Percentiles rank a stretch among this genome's conserved stretches.
phyloP scores from a whole-genome alignment of 2,329 filamentous ascomycete species.

The Alternaria sp. region DNA sequence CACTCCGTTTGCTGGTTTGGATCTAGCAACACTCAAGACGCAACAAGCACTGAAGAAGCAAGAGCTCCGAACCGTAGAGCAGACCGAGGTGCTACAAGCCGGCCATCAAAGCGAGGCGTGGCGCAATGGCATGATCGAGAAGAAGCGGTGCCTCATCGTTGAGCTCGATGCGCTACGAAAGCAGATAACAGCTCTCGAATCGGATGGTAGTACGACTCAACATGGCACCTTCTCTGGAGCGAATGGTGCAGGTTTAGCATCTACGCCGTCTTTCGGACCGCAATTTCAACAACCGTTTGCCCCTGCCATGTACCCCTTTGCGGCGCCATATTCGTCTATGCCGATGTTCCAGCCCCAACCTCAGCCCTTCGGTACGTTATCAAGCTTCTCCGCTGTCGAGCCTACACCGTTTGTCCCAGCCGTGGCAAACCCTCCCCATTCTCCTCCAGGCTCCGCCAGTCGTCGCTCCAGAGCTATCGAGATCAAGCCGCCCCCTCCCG shows the following conservation, averaged over 20 bases:
- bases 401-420: constrained; percentile 34
- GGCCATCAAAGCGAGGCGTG: constrained; percentile 45
- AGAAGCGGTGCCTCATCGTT: constrained; percentile 48
- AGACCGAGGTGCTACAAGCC: constrained; percentile 49
- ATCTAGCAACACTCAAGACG: constrained; percentile 38
- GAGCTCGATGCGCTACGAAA: constrained; percentile 50
- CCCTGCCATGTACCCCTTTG: constrained; percentile 38
- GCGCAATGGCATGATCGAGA: constrained; percentile 46
- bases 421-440: constrained; percentile 29
- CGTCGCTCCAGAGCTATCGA: constrained; percentile 53
- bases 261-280: constrained; percentile 32
- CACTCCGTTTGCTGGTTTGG: constrained; percentile 35
- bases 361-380: constrained; percentile 30
- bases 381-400: constrained; percentile 31
- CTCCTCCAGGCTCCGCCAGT: constrained; percentile 44
- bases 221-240: constrained; percentile 21
- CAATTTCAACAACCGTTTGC: constrained; percentile 38
- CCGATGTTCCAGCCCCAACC: constrained; percentile 39
- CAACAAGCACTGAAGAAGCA: constrained; percentile 45
- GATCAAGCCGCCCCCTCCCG: constrained; percentile 51
- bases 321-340: constrained; percentile 36
- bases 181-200: constrained; percentile 43
- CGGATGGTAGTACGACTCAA: constrained; percentile 22
- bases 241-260: constrained; percentile 17
- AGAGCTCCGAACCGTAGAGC: constrained; percentile 48